Percentiles rank a stretch among this genome's conserved stretches.
phyloP scores from a whole-genome alignment of 495 filamentous ascomycete species.

The Aspergillus leporis region DNA sequence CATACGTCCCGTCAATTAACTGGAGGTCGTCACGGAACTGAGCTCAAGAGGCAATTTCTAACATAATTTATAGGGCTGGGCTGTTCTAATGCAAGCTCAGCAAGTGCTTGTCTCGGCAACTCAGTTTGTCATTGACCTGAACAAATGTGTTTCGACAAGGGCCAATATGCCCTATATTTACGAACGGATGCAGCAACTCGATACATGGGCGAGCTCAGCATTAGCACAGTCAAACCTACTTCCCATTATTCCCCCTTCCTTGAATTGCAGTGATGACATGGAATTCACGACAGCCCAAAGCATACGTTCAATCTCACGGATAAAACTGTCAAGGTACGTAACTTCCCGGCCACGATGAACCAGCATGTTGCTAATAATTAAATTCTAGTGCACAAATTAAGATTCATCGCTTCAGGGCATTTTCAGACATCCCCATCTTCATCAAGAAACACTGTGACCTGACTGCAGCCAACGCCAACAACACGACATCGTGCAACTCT shows the following conservation, averaged over 20 bases:
- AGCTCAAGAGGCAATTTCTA: constrained; percentile 7
- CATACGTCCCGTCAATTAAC: background rate
- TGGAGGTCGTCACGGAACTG: background rate
- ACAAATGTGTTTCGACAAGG: constrained; percentile 38
- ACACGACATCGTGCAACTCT: constrained; percentile 23
- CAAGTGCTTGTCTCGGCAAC: constrained; percentile 57
- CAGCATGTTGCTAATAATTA: constrained; percentile 9
- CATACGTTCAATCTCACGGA: constrained; percentile 55
- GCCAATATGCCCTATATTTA: constrained; percentile 48
- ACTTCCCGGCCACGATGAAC: background rate
- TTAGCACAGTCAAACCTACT: constrained; percentile 48
- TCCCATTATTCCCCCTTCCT: constrained; percentile 35
- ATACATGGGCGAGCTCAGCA: constrained; percentile 50
- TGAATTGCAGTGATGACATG: constrained; percentile 39
- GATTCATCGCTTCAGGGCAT: constrained; percentile 59
- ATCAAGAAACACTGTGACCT: constrained; percentile 60
- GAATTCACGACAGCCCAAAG: constrained; percentile 51
- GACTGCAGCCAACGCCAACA: constrained; percentile 35
- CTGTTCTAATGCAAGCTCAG: constrained; percentile 56
- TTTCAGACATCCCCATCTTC: constrained; percentile 61
- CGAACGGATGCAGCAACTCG: constrained; percentile 56
- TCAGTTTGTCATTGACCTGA: constrained; percentile 57
- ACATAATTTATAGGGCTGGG: constrained; percentile 46
- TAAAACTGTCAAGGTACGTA: constrained; percentile 57
- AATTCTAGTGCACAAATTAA: constrained; percentile 58